These are phyloP conservation scores for Tolypocladium album DNA, from an alignment of 2,329 filamentous ascomycete species.

Conservation along the genomic window DNA sequence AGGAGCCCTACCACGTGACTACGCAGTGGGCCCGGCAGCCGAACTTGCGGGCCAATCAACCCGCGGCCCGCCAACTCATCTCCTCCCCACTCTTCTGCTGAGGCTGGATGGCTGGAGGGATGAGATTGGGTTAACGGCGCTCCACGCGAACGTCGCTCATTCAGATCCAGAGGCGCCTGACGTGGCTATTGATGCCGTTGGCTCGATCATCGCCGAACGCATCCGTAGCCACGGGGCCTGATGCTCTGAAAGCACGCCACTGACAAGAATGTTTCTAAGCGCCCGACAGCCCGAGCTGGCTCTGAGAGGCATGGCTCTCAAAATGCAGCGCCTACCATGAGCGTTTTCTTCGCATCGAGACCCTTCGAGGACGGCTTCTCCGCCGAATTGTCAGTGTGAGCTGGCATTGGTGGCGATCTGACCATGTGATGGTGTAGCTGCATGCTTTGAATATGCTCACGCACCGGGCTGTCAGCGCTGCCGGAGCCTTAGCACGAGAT, in stretches of 20 bases:
- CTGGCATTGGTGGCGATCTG: background rate
- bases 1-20: constrained; percentile 28
- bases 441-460: background rate
- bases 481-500: background rate
- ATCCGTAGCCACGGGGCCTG: background rate
- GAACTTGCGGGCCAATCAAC: background rate
- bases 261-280: background rate
- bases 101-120: background rate
- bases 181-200: background rate
- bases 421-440: background rate
- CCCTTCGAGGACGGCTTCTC: background rate
- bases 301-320: background rate
- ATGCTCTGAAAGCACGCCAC: background rate
- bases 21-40: background rate
- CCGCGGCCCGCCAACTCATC: no score
- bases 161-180: background rate
- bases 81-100: background rate
- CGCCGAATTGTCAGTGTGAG: background rate
- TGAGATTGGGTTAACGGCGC: background rate
- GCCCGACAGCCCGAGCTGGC: background rate
- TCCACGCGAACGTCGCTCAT: background rate
- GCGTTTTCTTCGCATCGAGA: background rate
- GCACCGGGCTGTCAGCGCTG: background rate
- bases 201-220: background rate
- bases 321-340: background rate